phyloP scores from a whole-genome alignment of 169 alveolate genomes.

The Cryptosporidium tyzzeri region DNA sequence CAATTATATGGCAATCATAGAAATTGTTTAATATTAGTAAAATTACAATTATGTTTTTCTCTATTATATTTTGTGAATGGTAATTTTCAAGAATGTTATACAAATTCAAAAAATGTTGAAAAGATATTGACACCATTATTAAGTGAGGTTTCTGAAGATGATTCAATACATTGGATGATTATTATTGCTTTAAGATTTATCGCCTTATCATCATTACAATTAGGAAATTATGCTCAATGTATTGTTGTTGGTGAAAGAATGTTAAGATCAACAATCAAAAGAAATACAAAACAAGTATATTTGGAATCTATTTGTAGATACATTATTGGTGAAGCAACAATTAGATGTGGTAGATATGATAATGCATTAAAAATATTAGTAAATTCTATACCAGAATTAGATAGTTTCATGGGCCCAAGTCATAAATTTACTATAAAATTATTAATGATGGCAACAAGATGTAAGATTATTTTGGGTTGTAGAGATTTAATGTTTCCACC shows the following conservation, averaged over 20 bases:
- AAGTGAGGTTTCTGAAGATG: conserved; percentile 49
- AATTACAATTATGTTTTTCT: conserved; percentile 66
- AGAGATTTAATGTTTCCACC: conserved; percentile 76
- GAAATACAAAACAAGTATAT: conserved; percentile 46
- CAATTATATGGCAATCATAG: conserved; percentile 57
- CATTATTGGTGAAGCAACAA: conserved; percentile 76
- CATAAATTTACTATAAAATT: conserved; percentile 67
- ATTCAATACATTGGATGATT: conserved; percentile 64
- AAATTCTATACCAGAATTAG: conserved; percentile 64
- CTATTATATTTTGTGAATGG: conserved; percentile 40
- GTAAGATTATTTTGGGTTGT: conserved; percentile 61
- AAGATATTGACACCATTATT: conserved; percentile 49
- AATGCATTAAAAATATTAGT: conserved; percentile 56
- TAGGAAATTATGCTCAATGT: conserved; percentile 58
- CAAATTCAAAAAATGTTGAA: conserved; percentile 30
- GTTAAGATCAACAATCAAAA: conserved; percentile 72
- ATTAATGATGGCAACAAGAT: conserved; percentile 75
- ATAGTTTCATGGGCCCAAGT: conserved; percentile 61
- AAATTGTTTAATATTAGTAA: conserved; percentile 34
- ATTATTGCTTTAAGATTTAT: conserved; percentile 61
- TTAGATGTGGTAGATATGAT: conserved; percentile 64
- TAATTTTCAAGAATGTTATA: conserved; percentile 51
- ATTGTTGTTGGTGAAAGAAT: conserved; percentile 66
- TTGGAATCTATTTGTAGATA: conserved; percentile 63
- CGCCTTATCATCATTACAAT: conserved; percentile 47